Evolutionary conservation across 208 protist species (phyloP), one percentile per base, ranked within the genome.

Genomic region (Leishmania guyanensis): DNA sequence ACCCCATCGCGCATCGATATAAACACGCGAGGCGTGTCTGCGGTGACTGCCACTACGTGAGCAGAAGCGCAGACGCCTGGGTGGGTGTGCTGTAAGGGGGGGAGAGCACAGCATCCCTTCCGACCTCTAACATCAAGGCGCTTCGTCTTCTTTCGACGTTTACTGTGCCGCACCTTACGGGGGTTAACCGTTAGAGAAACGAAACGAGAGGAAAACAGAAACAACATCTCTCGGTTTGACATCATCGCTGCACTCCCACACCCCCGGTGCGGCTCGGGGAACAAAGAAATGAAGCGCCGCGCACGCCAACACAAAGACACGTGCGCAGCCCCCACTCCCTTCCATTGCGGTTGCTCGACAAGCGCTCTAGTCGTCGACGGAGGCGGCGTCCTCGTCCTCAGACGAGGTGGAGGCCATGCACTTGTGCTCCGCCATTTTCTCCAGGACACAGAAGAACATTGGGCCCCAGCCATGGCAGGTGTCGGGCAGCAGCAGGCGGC

Each of bases 401-500:
- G 68, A 72, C 39, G 72, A 75, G 0, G 72, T 84, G 22, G 71
- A 76, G 26, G 66, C 56, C 58, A 83, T 77, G 56, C 84, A 75
- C 17, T 84, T 81, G 56, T 88, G 82, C 74, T 88, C 87, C 29
- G 81, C 85, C 0, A 88, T 62, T 86, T 96, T 97, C 46, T 94
- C 81, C 46, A 97, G 76, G 43, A 95, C 82, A 51, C 87, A 92
- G 64, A 84, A 94, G 70, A 90, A 97, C 82, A 95, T 91, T 6
- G 94, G 94, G 0, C 94, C 94, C 78, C 85, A 94, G 4, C 92
- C 92, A 20, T 87, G 79, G 20, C 80, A 78, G 3, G 70, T 77
- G 76, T 97, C 94, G 9, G 94, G 94, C 43, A 97, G 88, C 12
- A 97, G 69, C 71, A 97, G 80, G 39, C 86, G 86, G n/a, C 94